Evolutionary conservation across 1,284 basidiomycete genomes (phyloP), one percentile per base, ranked within the genome.

Genomic region (Phellinidium pouzarii): DNA sequence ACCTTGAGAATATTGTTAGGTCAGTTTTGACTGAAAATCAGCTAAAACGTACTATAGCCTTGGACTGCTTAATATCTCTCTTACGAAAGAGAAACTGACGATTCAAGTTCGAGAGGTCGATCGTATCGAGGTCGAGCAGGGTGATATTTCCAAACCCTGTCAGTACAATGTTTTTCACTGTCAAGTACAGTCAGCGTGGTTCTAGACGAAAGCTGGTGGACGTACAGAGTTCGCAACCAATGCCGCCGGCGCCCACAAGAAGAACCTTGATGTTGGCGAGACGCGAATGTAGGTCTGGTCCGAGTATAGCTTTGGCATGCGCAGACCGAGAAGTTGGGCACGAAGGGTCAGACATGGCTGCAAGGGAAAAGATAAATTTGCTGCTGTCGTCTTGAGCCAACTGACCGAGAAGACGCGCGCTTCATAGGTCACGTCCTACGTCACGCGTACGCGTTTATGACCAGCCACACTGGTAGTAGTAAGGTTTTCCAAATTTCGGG

Each of bases 51-150:
- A 89, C 92, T 66, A 95, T 65, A 5, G 94, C 88, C 72, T 99
- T 99, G 61, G 93, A 87, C 65, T 97, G 90, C 64, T 96, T 95
- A 56, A 99, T 91, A 65, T 98, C 94, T 62, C 94, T 94, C 71
- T 98, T 98, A 59, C 84, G 83, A 71, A 99, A 99, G 36, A 99
- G 75, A 69, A 99, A 99, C 65, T 99, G 96, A 20, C 96, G 82
- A 66, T 99, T 99, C 49, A 99, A 76, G 67, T 99, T 99, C 49
- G 94, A 97, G 27, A 99, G 78, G 76, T 99, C 96, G 68, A 99
- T 99, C 5, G 95, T 99, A 71, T 99, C 96, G 56, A 99, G 77
- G 71, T 99, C 96, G 59, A 99, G 79, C 61, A 94, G 73, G 0
- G 95, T 94, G 58, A 98, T 94, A 63, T 93, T 77, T 27, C 87